Evolutionary conservation across 164 flowering plant species (phyloP).

Genomic region (Tetracentron sinense): DNA sequence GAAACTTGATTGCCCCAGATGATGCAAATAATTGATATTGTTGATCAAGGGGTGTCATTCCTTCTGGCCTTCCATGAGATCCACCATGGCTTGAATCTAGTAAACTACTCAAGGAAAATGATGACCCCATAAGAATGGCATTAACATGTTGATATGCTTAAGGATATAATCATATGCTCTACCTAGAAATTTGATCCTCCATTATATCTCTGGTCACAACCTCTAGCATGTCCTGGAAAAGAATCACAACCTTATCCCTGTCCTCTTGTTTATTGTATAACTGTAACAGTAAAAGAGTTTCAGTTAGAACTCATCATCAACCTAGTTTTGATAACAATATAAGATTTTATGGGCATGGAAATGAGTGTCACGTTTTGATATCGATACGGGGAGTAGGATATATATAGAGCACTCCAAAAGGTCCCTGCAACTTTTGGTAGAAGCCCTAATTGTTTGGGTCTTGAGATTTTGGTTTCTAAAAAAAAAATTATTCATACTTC

Average conservation of each 20-base stretch:
- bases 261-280: slow-evolving; percentile 58
- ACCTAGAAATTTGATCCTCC: slow-evolving; percentile 76
- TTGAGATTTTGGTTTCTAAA: too few species aligned
- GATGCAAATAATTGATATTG: slow-evolving; percentile 79
- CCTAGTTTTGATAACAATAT: too few species aligned
- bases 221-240: slow-evolving; percentile 96
- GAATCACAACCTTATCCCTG: slow-evolving; percentile 67
- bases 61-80: slow-evolving; percentile 46
- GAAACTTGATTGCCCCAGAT: slow-evolving; percentile 75
- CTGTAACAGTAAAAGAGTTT: slow-evolving; percentile 34
- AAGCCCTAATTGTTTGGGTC: too few species aligned
- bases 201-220: slow-evolving; percentile 82
- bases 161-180: slow-evolving; percentile 2
- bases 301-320: neutral
- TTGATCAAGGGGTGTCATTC: slow-evolving; percentile 51
- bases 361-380: too few species aligned
- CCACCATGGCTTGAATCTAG: slow-evolving; percentile 78
- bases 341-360: too few species aligned
- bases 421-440: too few species aligned
- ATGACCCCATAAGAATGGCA: slow-evolving; percentile 8
- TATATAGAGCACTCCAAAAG: too few species aligned
- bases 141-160: too few species aligned
- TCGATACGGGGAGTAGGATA: too few species aligned
- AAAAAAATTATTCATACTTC: too few species aligned
- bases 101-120: slow-evolving; percentile 36